These are phyloP conservation scores for Phlyctochytrium bullatum DNA, from an alignment of 192 early-diverging fungal genomes.

Conservation along the genomic window DNA sequence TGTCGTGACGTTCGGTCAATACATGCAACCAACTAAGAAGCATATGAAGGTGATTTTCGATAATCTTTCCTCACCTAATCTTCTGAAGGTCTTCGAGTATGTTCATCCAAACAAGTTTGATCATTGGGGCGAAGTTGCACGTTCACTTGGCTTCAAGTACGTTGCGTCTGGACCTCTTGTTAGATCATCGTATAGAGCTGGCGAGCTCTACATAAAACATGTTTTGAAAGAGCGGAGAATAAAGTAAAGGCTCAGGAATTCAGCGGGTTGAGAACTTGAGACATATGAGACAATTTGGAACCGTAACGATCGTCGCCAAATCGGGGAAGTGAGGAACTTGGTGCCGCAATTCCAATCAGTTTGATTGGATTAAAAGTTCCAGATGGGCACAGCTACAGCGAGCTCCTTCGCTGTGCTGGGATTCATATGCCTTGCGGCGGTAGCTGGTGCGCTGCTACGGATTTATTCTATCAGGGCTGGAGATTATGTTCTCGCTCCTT, in stretches of 20 bases:
- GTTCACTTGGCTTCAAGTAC: conserved; percentile 91
- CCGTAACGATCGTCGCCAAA: too few species aligned
- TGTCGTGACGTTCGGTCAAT: conserved; percentile 96
- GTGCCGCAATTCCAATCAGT: too few species aligned
- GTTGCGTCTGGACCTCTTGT: conserved; percentile 95
- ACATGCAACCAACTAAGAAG: conserved; percentile 98
- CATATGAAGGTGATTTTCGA: conserved; percentile 80
- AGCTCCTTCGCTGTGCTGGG: too few species aligned
- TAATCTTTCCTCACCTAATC: not conserved
- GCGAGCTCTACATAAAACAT: conserved; percentile 94
- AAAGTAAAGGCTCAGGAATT: too few species aligned
- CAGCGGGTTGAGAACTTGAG: too few species aligned
- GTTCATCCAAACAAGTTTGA: conserved; percentile 90
- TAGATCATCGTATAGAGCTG: conserved; percentile 93
- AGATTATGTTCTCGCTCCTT: not conserved
- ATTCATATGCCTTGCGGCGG: too few species aligned
- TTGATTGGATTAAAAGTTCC: too few species aligned
- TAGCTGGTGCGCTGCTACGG: not conserved
- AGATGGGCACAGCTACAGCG: too few species aligned
- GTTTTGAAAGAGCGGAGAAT: too few species aligned
- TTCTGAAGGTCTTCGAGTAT: conserved; percentile 74
- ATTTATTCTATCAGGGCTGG: not conserved
- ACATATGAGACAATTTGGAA: too few species aligned
- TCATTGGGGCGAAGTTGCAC: conserved; percentile 70
- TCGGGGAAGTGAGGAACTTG: too few species aligned